These are phyloP conservation scores for Diplodia scrobiculata DNA, from an alignment of 2,329 filamentous ascomycete genomes.

Conservation along the genomic window DNA sequence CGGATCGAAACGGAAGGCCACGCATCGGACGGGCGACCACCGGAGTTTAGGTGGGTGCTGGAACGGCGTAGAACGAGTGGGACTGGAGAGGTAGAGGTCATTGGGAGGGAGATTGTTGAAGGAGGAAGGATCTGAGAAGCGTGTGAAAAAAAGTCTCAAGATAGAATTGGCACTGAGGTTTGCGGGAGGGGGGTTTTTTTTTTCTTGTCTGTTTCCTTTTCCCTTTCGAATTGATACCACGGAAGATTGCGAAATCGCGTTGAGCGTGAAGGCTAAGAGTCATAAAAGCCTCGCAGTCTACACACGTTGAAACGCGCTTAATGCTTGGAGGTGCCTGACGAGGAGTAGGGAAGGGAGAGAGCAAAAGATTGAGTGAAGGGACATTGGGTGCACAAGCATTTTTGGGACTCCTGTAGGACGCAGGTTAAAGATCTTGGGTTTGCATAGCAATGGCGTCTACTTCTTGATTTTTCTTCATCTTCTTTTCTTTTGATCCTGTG, in stretches of 20 bases:
- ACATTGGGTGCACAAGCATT: background rate
- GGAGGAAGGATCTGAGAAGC: slow-evolving; percentile 50
- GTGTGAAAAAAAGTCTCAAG: background rate
- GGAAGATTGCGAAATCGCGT: background rate
- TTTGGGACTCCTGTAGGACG: background rate
- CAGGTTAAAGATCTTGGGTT: slow-evolving; percentile 10
- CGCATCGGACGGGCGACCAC: background rate
- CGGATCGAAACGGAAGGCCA: slow-evolving; percentile 2
- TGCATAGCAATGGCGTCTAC: slow-evolving; percentile 15
- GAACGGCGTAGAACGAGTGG: slow-evolving; percentile 68
- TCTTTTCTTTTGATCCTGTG: background rate
- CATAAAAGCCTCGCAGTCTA: background rate
- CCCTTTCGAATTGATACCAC: background rate
- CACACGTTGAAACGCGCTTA: background rate
- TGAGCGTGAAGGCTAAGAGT: background rate
- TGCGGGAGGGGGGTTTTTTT: background rate
- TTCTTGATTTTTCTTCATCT: background rate
- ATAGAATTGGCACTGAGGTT: background rate
- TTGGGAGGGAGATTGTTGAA: slow-evolving; percentile 65
- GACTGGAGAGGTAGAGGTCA: slow-evolving; percentile 64
- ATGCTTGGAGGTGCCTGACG: background rate
- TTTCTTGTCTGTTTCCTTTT: background rate
- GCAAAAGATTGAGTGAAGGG: background rate
- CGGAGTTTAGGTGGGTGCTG: slow-evolving; percentile 60
- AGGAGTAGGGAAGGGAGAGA: background rate